phyloP scores from a whole-genome alignment of 208 protist species.

The Trichomonas vaginalis region DNA sequence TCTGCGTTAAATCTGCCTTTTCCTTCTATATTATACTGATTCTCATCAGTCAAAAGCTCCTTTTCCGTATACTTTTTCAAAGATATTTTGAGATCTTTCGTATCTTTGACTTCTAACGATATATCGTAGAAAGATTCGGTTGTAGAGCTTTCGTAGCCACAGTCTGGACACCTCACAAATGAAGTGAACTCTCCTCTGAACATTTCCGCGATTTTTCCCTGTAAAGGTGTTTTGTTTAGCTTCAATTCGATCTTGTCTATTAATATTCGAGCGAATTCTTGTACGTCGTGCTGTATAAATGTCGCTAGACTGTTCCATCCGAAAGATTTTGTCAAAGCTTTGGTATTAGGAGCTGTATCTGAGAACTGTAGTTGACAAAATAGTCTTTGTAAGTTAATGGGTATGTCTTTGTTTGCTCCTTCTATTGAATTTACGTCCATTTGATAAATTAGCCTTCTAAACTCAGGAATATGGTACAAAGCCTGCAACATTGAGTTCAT shows the following conservation, averaged over 20 bases:
- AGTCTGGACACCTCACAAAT: slow-evolving; percentile 63
- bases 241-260: slow-evolving; percentile 64
- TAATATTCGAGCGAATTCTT: slow-evolving; percentile 63
- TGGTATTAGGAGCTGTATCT: slow-evolving; percentile 44
- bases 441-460: slow-evolving; percentile 21
- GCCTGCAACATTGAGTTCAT: slow-evolving; percentile 66
- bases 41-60: slow-evolving; percentile 59
- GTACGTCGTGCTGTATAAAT: slow-evolving; percentile 63
- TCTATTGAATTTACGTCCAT: not conserved
- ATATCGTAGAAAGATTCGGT: slow-evolving; percentile 50
- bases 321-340: not conserved
- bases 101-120: slow-evolving; percentile 57
- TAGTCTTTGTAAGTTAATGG: slow-evolving; percentile 56
- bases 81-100: slow-evolving; percentile 27
- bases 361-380: slow-evolving; percentile 57
- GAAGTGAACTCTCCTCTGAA: slow-evolving; percentile 23
- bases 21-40: slow-evolving; percentile 56
- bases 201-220: slow-evolving; percentile 12
- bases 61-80: slow-evolving; percentile 49
- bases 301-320: slow-evolving; percentile 35
- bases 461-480: slow-evolving; percentile 50
- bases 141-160: slow-evolving; percentile 50
- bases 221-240: slow-evolving; percentile 50
- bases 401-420: slow-evolving; percentile 25
- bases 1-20: slow-evolving; percentile 55